Percentiles rank a stretch among this genome's conserved stretches.
These are phyloP conservation scores for Meyerozyma carpophila DNA, from an alignment of 1,139 yeast genomes.

Conservation along the genomic window DNA sequence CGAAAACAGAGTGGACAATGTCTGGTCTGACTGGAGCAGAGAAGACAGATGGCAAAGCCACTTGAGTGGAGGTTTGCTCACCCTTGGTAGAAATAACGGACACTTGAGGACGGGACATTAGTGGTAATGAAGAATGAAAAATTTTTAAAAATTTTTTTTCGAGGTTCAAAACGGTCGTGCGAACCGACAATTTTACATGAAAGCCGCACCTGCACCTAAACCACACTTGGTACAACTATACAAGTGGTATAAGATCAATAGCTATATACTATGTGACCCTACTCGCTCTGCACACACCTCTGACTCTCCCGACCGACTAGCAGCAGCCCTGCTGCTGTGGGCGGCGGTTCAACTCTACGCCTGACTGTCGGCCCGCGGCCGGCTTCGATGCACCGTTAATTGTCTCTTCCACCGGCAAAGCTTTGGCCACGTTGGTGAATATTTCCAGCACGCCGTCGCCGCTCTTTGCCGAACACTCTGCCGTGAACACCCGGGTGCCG, in stretches of 20 bases:
- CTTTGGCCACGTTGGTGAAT: slow-evolving; percentile 36
- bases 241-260: not conserved
- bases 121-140: slow-evolving; percentile 2
- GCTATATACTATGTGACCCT: not conserved
- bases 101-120: slow-evolving; percentile 93
- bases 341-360: slow-evolving; percentile 31
- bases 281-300: not conserved
- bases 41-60: slow-evolving; percentile 98
- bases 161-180: slow-evolving; percentile 4
- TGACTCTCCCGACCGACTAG: slow-evolving; percentile 6
- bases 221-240: not conserved
- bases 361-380: slow-evolving; percentile 19
- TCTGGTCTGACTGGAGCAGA: slow-evolving; percentile 99
- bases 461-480: slow-evolving; percentile 44
- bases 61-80: slow-evolving; percentile 76
- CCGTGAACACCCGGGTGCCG: slow-evolving; percentile 23
- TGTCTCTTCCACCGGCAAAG: slow-evolving; percentile 41
- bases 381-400: slow-evolving; percentile 22
- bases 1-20: slow-evolving; percentile 97
- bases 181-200: not conserved
- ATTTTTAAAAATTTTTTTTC: slow-evolving; percentile 2
- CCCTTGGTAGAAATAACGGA: slow-evolving; percentile 89
- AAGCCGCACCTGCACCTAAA: not conserved
- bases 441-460: slow-evolving; percentile 45
- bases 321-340: slow-evolving; percentile 26